Evolutionary conservation across 768 basidiomycete species (phyloP), one percentile per base, ranked within the genome.

Genomic region (Boletus tomentosulus): DNA sequence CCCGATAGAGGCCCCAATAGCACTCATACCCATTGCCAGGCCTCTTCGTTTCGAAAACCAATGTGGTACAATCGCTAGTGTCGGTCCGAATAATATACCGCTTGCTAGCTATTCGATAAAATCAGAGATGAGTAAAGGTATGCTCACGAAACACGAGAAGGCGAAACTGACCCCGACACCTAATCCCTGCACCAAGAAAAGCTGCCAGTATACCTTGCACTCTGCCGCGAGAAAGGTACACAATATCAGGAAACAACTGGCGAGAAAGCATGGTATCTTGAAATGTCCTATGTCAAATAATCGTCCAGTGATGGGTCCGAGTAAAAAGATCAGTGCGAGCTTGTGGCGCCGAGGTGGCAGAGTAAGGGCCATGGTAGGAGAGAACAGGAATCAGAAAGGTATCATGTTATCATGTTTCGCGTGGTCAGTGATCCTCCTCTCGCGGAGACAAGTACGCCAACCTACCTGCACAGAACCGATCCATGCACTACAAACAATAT

Each of bases 201-300:
- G 86, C 6, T 91, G 86, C 89, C 89, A 91, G 61, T 84, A 91
- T 53, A 76, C 55, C 11, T 71, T 85, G 62, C 89, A 91, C 71
- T 90, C 74, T 0, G 86, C 86, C 6, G 78, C 72, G n/a, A 91
- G 72, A 60, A 90, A 81, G 0, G 83, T 85, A 30, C 80, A 75
- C 0, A 69, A 55, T 3, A 91, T 69, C 7, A 88, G 66, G 16
- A 82, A 42, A 15, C 69, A 71, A 50, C 82, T 83, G 1, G 79
- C 77, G 1, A 70, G 37, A 8, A 78, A 58, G 30, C 79, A 74
- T 6, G 84, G 77, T 2, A 76, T 62, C 33, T 74, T 80, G 66
- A 85, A 81, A 58, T 83, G 80, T 49, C 89, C 89, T 41, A 87
- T 64, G 66, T 92, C 89, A 67, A 90, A 89, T 15, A 90, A 63